Evolutionary conservation across 768 basidiomycete species (phyloP).

Genomic region (Clitopilus passeckerianus): DNA sequence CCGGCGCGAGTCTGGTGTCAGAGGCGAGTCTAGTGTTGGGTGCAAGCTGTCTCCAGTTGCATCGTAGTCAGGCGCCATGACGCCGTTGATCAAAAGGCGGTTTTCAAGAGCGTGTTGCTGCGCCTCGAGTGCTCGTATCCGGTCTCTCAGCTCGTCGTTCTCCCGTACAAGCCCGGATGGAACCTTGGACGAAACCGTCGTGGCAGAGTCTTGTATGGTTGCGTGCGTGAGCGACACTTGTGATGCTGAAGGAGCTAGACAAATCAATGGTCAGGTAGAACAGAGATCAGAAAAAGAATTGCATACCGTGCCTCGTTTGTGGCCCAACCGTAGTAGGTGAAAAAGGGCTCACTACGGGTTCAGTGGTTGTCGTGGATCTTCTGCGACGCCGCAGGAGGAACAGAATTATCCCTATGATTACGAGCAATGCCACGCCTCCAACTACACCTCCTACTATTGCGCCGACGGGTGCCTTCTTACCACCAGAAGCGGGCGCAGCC

Average conservation of each 20-base stretch:
- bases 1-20: not conserved
- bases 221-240: not conserved
- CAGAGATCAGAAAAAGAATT: not conserved
- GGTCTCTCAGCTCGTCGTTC: not conserved
- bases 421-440: slow-evolving; percentile 4
- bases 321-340: not conserved
- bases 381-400: slow-evolving; percentile 2
- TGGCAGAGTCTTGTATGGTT: not conserved
- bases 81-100: not conserved
- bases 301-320: not conserved
- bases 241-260: not conserved
- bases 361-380: not conserved
- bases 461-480: slow-evolving; percentile 4
- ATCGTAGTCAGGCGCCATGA: not conserved
- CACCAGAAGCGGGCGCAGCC: not conserved
- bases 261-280: not conserved
- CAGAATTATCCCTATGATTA: not conserved
- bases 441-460: slow-evolving; percentile 13
- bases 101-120: not conserved
- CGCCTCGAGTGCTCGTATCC: not conserved
- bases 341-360: not conserved
- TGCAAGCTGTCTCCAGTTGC: not conserved
- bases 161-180: not conserved
- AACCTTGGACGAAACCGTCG: not conserved
- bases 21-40: not conserved